Percentiles rank a stretch among this genome's conserved stretches.
Evolutionary conservation across 768 basidiomycete species (phyloP).

Genomic region (Psilocybe cubensis): DNA sequence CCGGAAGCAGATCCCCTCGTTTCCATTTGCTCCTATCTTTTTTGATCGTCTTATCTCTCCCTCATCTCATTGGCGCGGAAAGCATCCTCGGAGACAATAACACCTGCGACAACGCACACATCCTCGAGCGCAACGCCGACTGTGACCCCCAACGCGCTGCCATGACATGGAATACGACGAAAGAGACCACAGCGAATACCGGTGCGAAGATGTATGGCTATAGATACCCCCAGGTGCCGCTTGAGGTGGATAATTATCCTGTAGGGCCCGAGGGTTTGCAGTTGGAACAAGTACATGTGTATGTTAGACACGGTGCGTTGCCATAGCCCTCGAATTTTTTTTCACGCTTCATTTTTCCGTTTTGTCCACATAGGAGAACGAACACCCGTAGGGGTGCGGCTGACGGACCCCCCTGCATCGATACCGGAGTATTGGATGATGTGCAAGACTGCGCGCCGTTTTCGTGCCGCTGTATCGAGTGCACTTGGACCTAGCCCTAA

Average conservation of each 20-base stretch:
- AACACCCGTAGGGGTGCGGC: conserved; percentile 72
- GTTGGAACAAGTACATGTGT: conserved; percentile 76
- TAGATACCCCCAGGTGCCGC: conserved; percentile 43
- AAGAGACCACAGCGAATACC: background rate
- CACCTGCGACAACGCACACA: background rate
- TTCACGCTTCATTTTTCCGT: background rate
- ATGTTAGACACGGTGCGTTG: conserved; percentile 70
- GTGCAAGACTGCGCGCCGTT: conserved; percentile 58
- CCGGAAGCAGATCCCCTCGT: background rate
- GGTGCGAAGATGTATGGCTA: conserved; percentile 19
- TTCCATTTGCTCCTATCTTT: background rate
- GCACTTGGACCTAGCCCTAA: conserved; percentile 6
- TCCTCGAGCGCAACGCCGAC: background rate
- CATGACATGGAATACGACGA: conserved; percentile 6
- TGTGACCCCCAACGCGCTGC: background rate
- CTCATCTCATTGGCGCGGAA: background rate
- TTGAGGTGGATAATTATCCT: conserved; percentile 67
- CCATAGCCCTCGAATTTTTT: background rate
- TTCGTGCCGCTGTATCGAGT: conserved; percentile 47
- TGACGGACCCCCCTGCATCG: conserved; percentile 61
- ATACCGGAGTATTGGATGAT: conserved; percentile 73
- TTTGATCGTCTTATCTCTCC: background rate
- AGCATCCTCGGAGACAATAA: background rate
- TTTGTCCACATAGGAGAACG: conserved; percentile 63
- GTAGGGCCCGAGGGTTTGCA: conserved; percentile 54